Conservation (phyloP, 2,329 filamentous ascomycete genomes). For the Penicillium decumbens region DNA sequence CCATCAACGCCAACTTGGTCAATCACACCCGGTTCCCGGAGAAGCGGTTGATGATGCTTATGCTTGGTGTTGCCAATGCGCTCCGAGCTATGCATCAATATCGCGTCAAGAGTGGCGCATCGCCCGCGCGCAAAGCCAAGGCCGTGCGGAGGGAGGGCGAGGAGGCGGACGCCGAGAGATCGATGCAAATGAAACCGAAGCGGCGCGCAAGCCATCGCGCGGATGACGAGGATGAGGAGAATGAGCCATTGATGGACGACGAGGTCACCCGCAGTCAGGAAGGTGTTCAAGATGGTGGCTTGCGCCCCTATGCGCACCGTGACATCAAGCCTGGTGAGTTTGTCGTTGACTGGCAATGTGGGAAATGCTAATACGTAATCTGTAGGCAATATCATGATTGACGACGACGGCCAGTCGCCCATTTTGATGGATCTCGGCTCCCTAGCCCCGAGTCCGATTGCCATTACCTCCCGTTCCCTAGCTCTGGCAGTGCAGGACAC, state of each 20-base stretch:
- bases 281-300: slow-evolving; percentile 63
- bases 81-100: slow-evolving; percentile 91
- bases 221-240: slow-evolving; percentile 74
- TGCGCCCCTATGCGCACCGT: slow-evolving; percentile 82
- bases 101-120: slow-evolving; percentile 56
- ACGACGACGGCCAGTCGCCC: slow-evolving; percentile 78
- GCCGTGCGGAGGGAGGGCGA: slow-evolving; percentile 54
- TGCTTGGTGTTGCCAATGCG: slow-evolving; percentile 85
- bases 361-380: neutral
- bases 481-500: slow-evolving; percentile 90
- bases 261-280: slow-evolving; percentile 66
- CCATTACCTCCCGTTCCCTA: slow-evolving; percentile 83
- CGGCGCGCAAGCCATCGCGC: slow-evolving; percentile 44
- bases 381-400: slow-evolving; percentile 97
- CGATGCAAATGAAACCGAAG: slow-evolving; percentile 37
- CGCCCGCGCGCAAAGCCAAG: slow-evolving; percentile 52
- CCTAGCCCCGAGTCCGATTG: slow-evolving; percentile 76
- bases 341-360: neutral
- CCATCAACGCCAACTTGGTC: slow-evolving; percentile 97
- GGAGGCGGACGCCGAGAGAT: slow-evolving; percentile 47
- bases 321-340: slow-evolving; percentile 92
- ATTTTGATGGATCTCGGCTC: slow-evolving; percentile 98
- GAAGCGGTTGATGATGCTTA: slow-evolving; percentile 78
- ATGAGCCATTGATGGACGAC: slow-evolving; percentile 76
- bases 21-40: slow-evolving; percentile 91